phyloP scores from a whole-genome alignment of 2,329 filamentous ascomycete genomes.

The Botryosphaeria dothidea region DNA sequence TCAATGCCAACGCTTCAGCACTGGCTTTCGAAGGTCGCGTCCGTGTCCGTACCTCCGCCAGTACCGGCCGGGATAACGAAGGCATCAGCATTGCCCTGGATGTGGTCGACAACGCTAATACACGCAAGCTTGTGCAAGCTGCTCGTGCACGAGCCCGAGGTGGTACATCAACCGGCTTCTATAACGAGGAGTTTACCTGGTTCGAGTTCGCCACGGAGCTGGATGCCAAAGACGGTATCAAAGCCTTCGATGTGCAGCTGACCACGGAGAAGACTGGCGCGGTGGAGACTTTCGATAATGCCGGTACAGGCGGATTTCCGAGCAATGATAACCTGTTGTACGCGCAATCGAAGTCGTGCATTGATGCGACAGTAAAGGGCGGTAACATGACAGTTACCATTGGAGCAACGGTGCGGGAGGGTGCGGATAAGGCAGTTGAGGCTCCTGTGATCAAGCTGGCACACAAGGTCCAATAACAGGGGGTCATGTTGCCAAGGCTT shows the following conservation, averaged over 20 bases:
- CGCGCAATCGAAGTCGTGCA: not conserved
- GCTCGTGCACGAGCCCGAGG: not conserved
- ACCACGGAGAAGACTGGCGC: not conserved
- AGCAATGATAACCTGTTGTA: not conserved
- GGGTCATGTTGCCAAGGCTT: not conserved
- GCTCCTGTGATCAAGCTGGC: not conserved
- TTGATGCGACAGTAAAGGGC: not conserved
- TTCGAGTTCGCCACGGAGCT: constrained; percentile 6
- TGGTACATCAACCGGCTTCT: not conserved
- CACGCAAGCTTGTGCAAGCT: not conserved
- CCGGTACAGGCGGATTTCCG: not conserved
- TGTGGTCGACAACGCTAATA: not conserved
- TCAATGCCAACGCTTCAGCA: not conserved
- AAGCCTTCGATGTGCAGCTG: not conserved
- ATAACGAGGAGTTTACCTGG: not conserved
- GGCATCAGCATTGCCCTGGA: not conserved
- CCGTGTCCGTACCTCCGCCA: not conserved
- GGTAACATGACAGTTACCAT: not conserved
- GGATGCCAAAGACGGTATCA: not conserved
- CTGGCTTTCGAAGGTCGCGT: not conserved
- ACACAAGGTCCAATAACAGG: not conserved
- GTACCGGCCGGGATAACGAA: not conserved
- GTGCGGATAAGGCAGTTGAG: not conserved
- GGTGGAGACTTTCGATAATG: not conserved
- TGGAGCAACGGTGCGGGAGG: not conserved